phyloP scores from a whole-genome alignment of 805 yeast species.

The Yamadazyma insecticola region DNA sequence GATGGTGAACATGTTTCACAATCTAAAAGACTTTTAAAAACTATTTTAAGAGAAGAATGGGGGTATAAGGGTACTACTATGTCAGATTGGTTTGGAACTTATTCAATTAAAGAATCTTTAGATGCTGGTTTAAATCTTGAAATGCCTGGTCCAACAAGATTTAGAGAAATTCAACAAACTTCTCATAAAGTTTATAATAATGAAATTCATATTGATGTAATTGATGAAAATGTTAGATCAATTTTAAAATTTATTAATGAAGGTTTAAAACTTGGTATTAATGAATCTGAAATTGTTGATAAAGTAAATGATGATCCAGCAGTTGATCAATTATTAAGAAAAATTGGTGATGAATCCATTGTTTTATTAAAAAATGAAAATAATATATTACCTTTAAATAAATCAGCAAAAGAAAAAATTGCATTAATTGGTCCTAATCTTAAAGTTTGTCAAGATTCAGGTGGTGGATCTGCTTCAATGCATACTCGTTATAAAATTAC shows the following conservation, averaged over 20 bases:
- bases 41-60: slow-evolving; percentile 54
- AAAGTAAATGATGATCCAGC: slow-evolving; percentile 42
- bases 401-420: slow-evolving; percentile 17
- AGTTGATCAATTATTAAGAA: slow-evolving; percentile 38
- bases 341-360: slow-evolving; percentile 46
- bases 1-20: slow-evolving; percentile 59
- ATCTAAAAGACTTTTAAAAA: slow-evolving; percentile 36
- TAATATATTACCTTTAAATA: slow-evolving; percentile 42
- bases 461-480: slow-evolving; percentile 61
- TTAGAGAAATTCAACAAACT: slow-evolving; percentile 38
- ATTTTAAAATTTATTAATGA: slow-evolving; percentile 46
- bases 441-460: slow-evolving; percentile 44
- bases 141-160: slow-evolving; percentile 60
- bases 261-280: slow-evolving; percentile 37
- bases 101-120: slow-evolving; percentile 42
- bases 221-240: slow-evolving; percentile 46
- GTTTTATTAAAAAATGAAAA: slow-evolving; percentile 55
- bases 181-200: slow-evolving; percentile 38
- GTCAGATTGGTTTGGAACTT: slow-evolving; percentile 65
- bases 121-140: slow-evolving; percentile 59
- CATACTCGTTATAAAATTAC: slow-evolving; percentile 44
- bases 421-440: slow-evolving; percentile 62
- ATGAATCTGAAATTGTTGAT: slow-evolving; percentile 27
- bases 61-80: slow-evolving; percentile 50
- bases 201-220: slow-evolving; percentile 34